Base-by-base conservation (phyloP, 805 yeast genomes). In the Nakazawaea wyomingensis region DNA sequence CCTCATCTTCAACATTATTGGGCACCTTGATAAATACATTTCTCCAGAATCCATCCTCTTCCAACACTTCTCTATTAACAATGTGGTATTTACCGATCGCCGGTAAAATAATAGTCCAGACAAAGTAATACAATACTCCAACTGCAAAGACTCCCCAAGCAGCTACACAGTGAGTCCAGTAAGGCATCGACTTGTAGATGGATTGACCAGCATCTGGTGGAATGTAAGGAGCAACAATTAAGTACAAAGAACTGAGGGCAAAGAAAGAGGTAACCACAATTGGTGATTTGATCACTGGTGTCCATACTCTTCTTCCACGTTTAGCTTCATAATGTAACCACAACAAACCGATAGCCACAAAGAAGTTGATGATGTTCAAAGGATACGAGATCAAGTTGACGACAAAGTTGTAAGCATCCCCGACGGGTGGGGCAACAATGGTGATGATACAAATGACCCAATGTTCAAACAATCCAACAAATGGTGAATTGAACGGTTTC, bases 341-440 rank as follows among this genome's bases (percentile, higher is more conserved):
- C 38, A 85, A 58, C 51, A 82, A 65, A 16, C 85, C 95, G 41
- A 72, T 54, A 14, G 84, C 80, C 31, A 86, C 78, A 34, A 70
- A 68, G 24, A 80, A 66, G 59, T 85, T 82, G 54, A 86, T 82
- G 39, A 86, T 81, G 55, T 86, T 82, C 65, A 81, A 74, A 39
- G 95, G 91, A 60, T 86, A 86, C 2, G 91, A 80, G 53, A 85
- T 82, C 66, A 87, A 70, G 62, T 87, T 85, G 61, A 84, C 60
- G 51, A 86, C 78, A 59, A 87, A 83, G 61, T 84, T 82, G 66
- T 85, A 86, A 37, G 95, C 95, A 57, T 85, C 95, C 45, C 93
- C 95, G 20, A 90, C 85, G 16, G 93, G 91, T 33, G 87, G 86
- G 4, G 91, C 93, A 36, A 85, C 56, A 47, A 87, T 77, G 38